Percentiles rank a stretch among this genome's conserved stretches.
phyloP scores from a whole-genome alignment of 345 rosid species.

The Mangifera indica region DNA sequence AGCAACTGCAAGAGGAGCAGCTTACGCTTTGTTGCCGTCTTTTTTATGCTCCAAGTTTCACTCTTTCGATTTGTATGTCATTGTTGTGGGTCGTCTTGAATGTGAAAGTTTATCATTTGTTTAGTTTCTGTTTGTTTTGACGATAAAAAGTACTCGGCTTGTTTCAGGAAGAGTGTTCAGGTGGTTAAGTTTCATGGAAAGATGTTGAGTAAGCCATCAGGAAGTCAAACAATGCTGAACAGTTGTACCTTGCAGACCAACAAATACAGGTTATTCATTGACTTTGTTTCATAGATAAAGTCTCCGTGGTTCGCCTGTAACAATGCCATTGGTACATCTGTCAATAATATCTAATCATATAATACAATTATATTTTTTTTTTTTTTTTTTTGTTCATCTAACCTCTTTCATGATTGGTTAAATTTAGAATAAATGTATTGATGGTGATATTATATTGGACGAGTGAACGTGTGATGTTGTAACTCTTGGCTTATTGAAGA shows the following conservation, averaged over 20 bases:
- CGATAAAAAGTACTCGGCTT: neutral
- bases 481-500: too few relatives aligned
- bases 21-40: neutral
- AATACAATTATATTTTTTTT: too few relatives aligned
- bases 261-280: constrained; percentile 54
- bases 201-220: constrained; percentile 71
- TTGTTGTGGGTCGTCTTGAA: neutral
- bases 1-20: neutral
- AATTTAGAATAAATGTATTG: neutral
- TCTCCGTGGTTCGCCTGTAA: too few relatives aligned
- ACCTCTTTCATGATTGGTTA: too few relatives aligned
- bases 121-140: neutral
- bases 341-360: too few relatives aligned
- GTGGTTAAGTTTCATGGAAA: constrained; percentile 21
- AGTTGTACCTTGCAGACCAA: constrained; percentile 52
- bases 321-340: too few relatives aligned
- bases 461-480: too few relatives aligned
- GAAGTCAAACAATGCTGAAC: constrained; percentile 65
- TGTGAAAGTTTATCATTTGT: neutral
- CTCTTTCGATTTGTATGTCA: neutral
- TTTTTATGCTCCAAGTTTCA: neutral
- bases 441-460: too few relatives aligned
- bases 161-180: constrained; percentile 17
- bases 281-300: too few relatives aligned
- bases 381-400: too few relatives aligned